These are phyloP conservation scores for Linum tenue DNA, from an alignment of 345 rosid genomes.

Conservation along the genomic window DNA sequence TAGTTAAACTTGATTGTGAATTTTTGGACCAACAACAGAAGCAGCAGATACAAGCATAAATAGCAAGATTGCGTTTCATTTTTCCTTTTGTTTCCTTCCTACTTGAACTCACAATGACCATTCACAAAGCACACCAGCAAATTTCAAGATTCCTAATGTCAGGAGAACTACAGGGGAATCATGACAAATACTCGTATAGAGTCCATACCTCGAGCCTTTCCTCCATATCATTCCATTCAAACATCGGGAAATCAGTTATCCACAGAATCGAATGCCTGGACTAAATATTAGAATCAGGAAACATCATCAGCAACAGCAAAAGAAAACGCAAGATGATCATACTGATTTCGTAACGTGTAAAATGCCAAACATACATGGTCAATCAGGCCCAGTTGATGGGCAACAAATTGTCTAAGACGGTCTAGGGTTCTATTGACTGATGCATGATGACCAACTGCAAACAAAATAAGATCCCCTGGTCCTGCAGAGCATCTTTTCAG, in stretches of 20 bases:
- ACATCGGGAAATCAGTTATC: slow-evolving; percentile 98
- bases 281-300: slow-evolving; percentile 29
- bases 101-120: not conserved
- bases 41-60: not conserved
- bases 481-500: slow-evolving; percentile 55
- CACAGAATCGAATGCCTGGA: slow-evolving; percentile 80
- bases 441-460: slow-evolving; percentile 69
- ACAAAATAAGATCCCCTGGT: slow-evolving; percentile 82
- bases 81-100: no score
- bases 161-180: not conserved
- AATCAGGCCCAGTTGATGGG: slow-evolving; percentile 63
- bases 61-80: slow-evolving; percentile 4
- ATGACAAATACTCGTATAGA: slow-evolving; percentile 7
- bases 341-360: slow-evolving; percentile 7
- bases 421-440: slow-evolving; percentile 75
- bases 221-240: slow-evolving; percentile 84
- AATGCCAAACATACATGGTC: slow-evolving; percentile 50
- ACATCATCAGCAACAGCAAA: slow-evolving; percentile 3
- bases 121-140: not conserved
- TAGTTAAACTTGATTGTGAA: not conserved
- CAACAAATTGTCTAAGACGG: slow-evolving; percentile 59
- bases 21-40: not conserved
- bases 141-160: not conserved
- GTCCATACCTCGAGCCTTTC: slow-evolving; percentile 79
- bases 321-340: not conserved